These are phyloP conservation scores for Pseudogymnoascus sp. DNA, from an alignment of 2,329 filamentous ascomycete genomes.

Conservation along the genomic window DNA sequence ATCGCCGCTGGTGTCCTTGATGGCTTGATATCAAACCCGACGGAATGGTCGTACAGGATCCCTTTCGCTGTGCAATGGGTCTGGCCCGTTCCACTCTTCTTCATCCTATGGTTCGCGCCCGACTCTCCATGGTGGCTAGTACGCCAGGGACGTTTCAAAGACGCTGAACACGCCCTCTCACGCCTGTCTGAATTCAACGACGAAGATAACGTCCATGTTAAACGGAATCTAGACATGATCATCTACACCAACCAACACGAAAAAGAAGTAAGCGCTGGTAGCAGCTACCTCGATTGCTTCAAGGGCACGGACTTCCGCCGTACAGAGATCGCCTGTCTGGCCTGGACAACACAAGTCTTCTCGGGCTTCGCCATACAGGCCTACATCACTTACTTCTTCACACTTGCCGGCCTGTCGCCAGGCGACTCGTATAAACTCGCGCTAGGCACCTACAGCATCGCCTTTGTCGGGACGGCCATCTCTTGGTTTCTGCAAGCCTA, in stretches of 20 bases:
- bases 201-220: constrained; percentile 53
- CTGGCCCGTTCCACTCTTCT: constrained; percentile 41
- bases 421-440: constrained; percentile 46
- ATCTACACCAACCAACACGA: constrained; percentile 49
- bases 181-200: constrained; percentile 19
- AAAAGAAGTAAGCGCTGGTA: constrained; percentile 57
- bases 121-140: constrained; percentile 46
- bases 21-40: not conserved
- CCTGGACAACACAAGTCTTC: constrained; percentile 57
- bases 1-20: constrained; percentile 44
- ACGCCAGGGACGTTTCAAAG: constrained; percentile 37
- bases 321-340: constrained; percentile 65
- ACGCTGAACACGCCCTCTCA: constrained; percentile 33
- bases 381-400: constrained; percentile 55
- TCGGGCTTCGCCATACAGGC: constrained; percentile 56
- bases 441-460: constrained; percentile 41
- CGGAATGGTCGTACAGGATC: constrained; percentile 17
- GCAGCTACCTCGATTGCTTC: constrained; percentile 78
- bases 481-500: constrained; percentile 12
- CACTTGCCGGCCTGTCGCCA: constrained; percentile 45
- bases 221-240: constrained; percentile 41
- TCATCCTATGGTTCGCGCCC: constrained; percentile 40
- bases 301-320: constrained; percentile 69
- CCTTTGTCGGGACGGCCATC: constrained; percentile 20
- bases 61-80: constrained; percentile 34